Evolutionary conservation across 768 basidiomycete species (phyloP).

Genomic region (Multifurca ochricompacta): DNA sequence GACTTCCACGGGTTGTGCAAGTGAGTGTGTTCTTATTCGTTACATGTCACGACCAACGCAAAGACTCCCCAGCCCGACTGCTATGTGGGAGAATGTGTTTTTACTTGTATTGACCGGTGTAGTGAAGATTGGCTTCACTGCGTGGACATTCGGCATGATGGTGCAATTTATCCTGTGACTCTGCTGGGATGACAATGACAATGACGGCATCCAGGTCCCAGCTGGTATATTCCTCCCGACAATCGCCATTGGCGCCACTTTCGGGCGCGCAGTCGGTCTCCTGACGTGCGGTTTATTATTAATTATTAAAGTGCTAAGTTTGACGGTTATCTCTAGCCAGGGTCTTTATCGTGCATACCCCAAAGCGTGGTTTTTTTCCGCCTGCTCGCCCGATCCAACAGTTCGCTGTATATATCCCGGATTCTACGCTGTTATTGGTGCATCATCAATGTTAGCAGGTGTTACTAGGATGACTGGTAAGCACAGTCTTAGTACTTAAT

Average conservation of each 20-base stretch:
- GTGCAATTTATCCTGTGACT: constrained; percentile 27
- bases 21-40: constrained; percentile 32
- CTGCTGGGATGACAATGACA: not conserved
- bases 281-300: constrained; percentile 41
- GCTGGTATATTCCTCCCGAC: constrained; percentile 74
- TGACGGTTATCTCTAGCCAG: constrained; percentile 38
- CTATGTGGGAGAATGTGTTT: constrained; percentile 61
- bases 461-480: constrained; percentile 72
- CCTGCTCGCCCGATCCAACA: constrained; percentile 65
- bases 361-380: constrained; percentile 58
- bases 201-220: constrained; percentile 42
- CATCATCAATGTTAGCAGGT: constrained; percentile 67
- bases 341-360: constrained; percentile 59
- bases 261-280: constrained; percentile 64
- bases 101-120: constrained; percentile 53
- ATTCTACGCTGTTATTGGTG: constrained; percentile 72
- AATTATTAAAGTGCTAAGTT: not conserved
- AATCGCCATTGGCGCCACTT: constrained; percentile 64
- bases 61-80: constrained; percentile 42
- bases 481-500: constrained; percentile 18
- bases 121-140: constrained; percentile 54
- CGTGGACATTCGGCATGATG: constrained; percentile 79
- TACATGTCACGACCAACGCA: not conserved
- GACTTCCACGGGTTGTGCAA: constrained; percentile 79
- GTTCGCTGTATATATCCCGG: constrained; percentile 65